Evolutionary conservation across 176 grass and related monocot genomes (phyloP), one percentile per base, ranked within the genome.

Genomic region (Eragrostis nindensis): DNA sequence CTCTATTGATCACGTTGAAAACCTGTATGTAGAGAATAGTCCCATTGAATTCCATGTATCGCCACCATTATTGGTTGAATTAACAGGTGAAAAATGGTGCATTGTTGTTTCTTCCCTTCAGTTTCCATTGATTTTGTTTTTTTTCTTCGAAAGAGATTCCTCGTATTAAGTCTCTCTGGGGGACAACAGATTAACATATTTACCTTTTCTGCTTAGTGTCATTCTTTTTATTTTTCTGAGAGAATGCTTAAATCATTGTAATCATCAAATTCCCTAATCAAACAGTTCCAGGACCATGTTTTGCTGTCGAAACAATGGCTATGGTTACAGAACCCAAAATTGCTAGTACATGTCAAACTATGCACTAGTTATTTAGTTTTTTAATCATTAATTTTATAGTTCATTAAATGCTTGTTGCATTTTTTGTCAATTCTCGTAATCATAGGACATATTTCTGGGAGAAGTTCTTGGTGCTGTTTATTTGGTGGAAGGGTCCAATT

Each of bases 401-500:
- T 69, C 41, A 36, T 29, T 50, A 10, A 22, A 29, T 75, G 26
- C 43, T 81, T 22, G 52, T 50, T 17, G 7, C 63, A 24, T n/a
- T 30, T 62, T 62, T 32, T 65, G 22, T 16, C 24, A 42, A 75
- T 70, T 84, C 21, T 52, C 10, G 54, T 45, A 29, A 76, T 83
- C 21, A 9, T 69, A 97, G 91, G 89, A 87, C 57, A 97, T 86
- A 41, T 97, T 97, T 89, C 71, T 91, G 18, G 94, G 94, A 39
- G 94, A 97, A 81, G 57, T 97, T 66, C 87, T 92, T 82, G 89
- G 91, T 41, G 91, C 89, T 2, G 91, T 97, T 66, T 92, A 84
- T 76, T 86, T 97, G 48, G 85, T 92, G 30, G 87, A 97, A 54
- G 75, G 82, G 36, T 44, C 56, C 19, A 90, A 82, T 78, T 40